These are phyloP conservation scores for Aspergillus japonicus DNA, from an alignment of 2,329 filamentous ascomycete species.

Conservation along the genomic window DNA sequence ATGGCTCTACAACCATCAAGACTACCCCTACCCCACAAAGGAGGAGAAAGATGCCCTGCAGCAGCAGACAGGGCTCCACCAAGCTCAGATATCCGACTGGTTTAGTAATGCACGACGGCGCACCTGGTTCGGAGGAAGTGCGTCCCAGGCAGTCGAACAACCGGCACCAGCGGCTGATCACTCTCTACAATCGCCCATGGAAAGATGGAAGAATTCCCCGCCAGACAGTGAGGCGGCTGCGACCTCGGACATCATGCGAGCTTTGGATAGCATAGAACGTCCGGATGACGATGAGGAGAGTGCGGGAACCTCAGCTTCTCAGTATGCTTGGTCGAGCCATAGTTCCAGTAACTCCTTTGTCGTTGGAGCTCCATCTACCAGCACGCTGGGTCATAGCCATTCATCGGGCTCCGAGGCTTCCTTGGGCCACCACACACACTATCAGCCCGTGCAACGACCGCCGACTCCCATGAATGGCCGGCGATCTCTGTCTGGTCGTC, in stretches of 20 bases:
- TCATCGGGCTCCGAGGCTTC: conserved; percentile 53
- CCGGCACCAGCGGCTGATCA: conserved; percentile 31
- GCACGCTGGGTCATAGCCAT: conserved; percentile 50
- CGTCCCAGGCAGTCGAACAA: too few relatives aligned
- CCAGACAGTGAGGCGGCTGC: conserved; percentile 65
- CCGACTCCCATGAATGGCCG: conserved; percentile 12
- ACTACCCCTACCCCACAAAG: conserved; percentile 81
- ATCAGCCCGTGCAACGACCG: conserved; percentile 6
- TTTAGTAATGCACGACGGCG: conserved; percentile 80
- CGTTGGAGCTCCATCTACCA: conserved; percentile 49
- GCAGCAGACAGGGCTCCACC: conserved; percentile 71
- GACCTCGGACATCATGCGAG: conserved; percentile 59
- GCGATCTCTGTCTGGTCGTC: conserved; percentile 22
- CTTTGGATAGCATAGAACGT: conserved; percentile 45
- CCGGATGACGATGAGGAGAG: conserved; percentile 8
- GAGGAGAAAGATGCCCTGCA: conserved; percentile 76
- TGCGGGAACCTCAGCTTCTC: conserved; percentile 8
- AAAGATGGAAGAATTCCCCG: conserved; percentile 65
- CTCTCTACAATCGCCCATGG: conserved; percentile 57
- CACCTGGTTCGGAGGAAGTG: not conserved
- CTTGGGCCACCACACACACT: conserved; percentile 20
- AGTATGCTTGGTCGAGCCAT: conserved; percentile 41
- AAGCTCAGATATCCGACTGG: conserved; percentile 87
- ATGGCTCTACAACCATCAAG: conserved; percentile 74
- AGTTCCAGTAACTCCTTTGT: conserved; percentile 49